Base-by-base conservation (phyloP, 2,329 filamentous ascomycete genomes). In the Talaromyces funiculosus region DNA sequence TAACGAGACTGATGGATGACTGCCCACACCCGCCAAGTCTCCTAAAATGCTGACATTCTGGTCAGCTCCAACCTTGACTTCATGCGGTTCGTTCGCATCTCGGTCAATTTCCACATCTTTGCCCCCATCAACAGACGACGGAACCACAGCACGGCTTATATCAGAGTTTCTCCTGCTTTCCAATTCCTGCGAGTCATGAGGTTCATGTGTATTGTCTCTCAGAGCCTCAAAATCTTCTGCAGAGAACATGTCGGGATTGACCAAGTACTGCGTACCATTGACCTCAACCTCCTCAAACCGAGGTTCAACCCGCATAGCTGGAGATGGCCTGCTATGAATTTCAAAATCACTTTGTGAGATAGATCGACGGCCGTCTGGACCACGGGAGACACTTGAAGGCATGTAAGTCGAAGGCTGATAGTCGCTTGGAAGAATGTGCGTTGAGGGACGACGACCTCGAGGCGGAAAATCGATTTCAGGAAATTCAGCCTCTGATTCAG, bases 1-100 rank as follows among this genome's bases (percentile, higher is more conserved):
- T 24, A 65, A 53, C 16, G 63, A 64, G 26, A 57, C 67, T 12
- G 63, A 62, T 10, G 66, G 62, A 59, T 70, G 66, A 9, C 63
- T 61, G 12, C 65, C 66, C 53, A 69, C 61, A n/a, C 67, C 68
- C 22, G 61, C 64, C 49, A 70, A 65, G 18, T 67, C 66, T 24
- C 62, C 64, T n/a, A 67, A 58, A 47, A 67, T 43, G 14, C 53
- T 16, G 16, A 47, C 38, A 3, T 55, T 49, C 37, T 67, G 45
- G 33, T 59, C 56, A 9, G 45, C 53, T 9, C 63, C 40, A 47
- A 26, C 42, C 33, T 37, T 53, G 37, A 3, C n/a, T 18, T 53
- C 37, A n/a, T 31, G 18, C 12, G 38, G 37, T 53, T 65, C 62
- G n/a, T 49, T 62, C 20, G 59, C 29, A 37, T 67, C 65, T 43